These are phyloP conservation scores for Gelatoporia subvermispora DNA, from an alignment of 768 basidiomycete genomes.

Conservation along the genomic window DNA sequence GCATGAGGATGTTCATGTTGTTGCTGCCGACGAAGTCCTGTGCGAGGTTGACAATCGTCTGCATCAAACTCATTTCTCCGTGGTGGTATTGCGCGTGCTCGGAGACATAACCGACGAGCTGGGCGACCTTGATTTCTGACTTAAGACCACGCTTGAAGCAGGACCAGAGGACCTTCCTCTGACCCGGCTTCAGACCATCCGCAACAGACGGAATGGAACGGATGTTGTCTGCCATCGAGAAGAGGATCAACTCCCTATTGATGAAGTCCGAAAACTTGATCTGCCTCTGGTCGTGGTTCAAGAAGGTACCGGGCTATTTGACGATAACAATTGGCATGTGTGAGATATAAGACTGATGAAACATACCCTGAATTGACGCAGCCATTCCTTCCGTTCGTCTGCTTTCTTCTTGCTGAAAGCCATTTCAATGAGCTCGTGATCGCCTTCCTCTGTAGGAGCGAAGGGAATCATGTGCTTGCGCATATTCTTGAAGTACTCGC, in stretches of 20 bases:
- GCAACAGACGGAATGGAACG: conserved; percentile 94
- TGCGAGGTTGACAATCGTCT: conserved; percentile 90
- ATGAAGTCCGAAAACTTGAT: conserved; percentile 93
- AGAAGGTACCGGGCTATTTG: conserved; percentile 92
- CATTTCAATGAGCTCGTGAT: conserved; percentile 87
- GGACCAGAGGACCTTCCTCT: conserved; percentile 93
- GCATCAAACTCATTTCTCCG: conserved; percentile 81
- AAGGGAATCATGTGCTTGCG: conserved; percentile 94
- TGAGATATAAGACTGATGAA: background rate
- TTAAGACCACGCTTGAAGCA: conserved; percentile 94
- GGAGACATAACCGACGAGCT: conserved; percentile 91
- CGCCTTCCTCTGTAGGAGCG: conserved; percentile 71
- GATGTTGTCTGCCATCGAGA: conserved; percentile 99
- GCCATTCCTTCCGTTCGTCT: conserved; percentile 97
- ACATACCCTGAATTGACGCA: conserved; percentile 76
- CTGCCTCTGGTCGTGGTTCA: conserved; percentile 83
- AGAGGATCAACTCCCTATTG: conserved; percentile 95
- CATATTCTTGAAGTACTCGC: conserved; percentile 91
- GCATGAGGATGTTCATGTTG: conserved; percentile 84
- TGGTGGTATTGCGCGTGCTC: conserved; percentile 97
- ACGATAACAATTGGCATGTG: background rate
- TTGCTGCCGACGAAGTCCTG: conserved; percentile 95
- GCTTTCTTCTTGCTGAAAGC: conserved; percentile 99
- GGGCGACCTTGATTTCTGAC: conserved; percentile 91
- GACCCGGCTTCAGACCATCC: conserved; percentile 96